Percentiles rank a stretch among this genome's conserved stretches.
Conservation (phyloP, 208 protist species). For the Phytomonas francai region DNA sequence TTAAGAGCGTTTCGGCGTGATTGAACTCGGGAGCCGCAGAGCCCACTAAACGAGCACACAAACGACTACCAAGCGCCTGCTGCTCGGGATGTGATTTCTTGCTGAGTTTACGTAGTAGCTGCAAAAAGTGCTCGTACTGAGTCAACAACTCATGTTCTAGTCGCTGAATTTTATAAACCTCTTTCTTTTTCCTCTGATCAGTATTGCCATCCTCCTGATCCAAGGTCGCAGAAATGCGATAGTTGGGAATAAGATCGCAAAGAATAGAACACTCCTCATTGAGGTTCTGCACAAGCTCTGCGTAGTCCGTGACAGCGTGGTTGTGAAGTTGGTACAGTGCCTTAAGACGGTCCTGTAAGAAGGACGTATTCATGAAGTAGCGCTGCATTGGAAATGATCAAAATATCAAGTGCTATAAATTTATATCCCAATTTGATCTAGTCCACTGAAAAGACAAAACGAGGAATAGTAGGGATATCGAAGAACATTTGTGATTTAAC, state of each 20-base stretch:
- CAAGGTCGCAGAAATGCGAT: constrained; percentile 78
- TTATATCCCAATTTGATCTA: constrained; percentile 2
- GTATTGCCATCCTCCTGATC: constrained; percentile 72
- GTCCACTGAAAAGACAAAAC: background rate
- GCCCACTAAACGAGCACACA: constrained; percentile 67
- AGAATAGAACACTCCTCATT: constrained; percentile 83
- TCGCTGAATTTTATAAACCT: constrained; percentile 87
- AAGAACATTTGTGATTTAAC: background rate
- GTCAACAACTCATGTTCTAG: constrained; percentile 87
- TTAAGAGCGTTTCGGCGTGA: constrained; percentile 74
- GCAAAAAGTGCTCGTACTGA: constrained; percentile 89
- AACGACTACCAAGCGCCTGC: constrained; percentile 87
- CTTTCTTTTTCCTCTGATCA: constrained; percentile 78
- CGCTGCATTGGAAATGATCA: constrained; percentile 60
- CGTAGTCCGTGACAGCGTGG: constrained; percentile 69
- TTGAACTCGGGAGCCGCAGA: constrained; percentile 86
- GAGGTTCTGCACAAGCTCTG: constrained; percentile 78
- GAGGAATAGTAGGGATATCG: constrained; percentile 1
- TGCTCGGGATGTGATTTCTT: constrained; percentile 86
- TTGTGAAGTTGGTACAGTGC: constrained; percentile 77
- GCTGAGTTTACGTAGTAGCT: constrained; percentile 80
- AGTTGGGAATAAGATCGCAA: constrained; percentile 82
- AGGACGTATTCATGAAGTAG: constrained; percentile 91
- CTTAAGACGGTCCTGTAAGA: constrained; percentile 78
- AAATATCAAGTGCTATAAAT: constrained; percentile 2